Evolutionary conservation across 495 filamentous ascomycete species (phyloP).

Genomic region (Platismatia glauca): DNA sequence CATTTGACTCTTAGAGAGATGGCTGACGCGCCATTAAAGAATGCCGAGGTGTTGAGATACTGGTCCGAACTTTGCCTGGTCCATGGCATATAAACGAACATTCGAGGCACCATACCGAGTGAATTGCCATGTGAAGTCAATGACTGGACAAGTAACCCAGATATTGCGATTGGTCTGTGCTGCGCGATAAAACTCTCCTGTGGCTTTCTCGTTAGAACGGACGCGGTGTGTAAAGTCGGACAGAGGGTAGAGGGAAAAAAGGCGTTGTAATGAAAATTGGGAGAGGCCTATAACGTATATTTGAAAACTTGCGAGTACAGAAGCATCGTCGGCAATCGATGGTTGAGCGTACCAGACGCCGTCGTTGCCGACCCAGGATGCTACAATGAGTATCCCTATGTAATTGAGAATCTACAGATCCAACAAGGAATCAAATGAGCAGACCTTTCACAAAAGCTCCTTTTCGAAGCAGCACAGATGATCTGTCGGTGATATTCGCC

Average conservation of each 20-base stretch:
- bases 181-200: conserved; percentile 37
- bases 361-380: conserved; percentile 30
- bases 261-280: conserved; percentile 22
- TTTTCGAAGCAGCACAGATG: conserved; percentile 30
- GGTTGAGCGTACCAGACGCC: conserved; percentile 29
- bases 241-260: conserved; percentile 31
- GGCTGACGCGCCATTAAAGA: conserved; percentile 33
- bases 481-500: conserved; percentile 34
- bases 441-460: conserved; percentile 28
- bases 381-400: conserved; percentile 27
- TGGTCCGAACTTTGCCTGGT: conserved; percentile 35
- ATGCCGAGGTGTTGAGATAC: conserved; percentile 27
- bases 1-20: conserved; percentile 38
- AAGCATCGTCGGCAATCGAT: conserved; percentile 22
- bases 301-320: conserved; percentile 27
- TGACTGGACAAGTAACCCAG: conserved; percentile 35
- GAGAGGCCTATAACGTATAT: conserved; percentile 24
- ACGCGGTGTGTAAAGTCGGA: conserved; percentile 30
- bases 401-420: conserved; percentile 16
- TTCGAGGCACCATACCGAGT: conserved; percentile 23
- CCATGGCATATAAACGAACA: conserved; percentile 35
- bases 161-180: conserved; percentile 40
- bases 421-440: conserved; percentile 5
- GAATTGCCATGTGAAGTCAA: conserved; percentile 34
- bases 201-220: conserved; percentile 14